Conservation (phyloP, 1,139 yeast species). For the Barnettozyma hawaiiensis region DNA sequence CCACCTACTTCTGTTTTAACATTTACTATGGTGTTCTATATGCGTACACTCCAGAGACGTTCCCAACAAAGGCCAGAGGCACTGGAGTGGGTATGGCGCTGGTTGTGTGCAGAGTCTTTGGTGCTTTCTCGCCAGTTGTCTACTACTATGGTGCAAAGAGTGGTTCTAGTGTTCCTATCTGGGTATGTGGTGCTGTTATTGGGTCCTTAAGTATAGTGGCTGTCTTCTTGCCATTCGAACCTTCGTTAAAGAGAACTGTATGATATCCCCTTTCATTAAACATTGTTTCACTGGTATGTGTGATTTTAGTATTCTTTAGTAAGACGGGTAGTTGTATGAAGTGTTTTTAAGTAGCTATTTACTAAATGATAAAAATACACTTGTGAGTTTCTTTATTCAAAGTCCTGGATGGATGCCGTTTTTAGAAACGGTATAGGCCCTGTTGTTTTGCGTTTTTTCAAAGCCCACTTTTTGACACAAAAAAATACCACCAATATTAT, state of each 20-base stretch:
- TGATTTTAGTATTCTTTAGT: too few relatives aligned
- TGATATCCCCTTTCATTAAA: too few relatives aligned
- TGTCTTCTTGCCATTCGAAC: slow-evolving; percentile 44
- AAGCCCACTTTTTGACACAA: too few relatives aligned
- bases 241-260: slow-evolving; percentile 29
- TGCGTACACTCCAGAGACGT: slow-evolving; percentile 50
- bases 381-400: too few relatives aligned
- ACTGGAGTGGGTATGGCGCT: slow-evolving; percentile 46
- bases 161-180: slow-evolving; percentile 44
- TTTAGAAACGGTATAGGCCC: too few relatives aligned
- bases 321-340: too few relatives aligned
- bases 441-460: too few relatives aligned
- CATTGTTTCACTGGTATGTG: too few relatives aligned
- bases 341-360: too few relatives aligned
- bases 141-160: slow-evolving; percentile 42
- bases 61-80: slow-evolving; percentile 47
- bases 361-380: too few relatives aligned
- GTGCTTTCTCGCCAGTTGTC: slow-evolving; percentile 44
- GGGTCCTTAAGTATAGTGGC: slow-evolving; percentile 41
- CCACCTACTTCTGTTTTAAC: slow-evolving; percentile 45
- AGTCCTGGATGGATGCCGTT: too few relatives aligned
- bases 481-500: too few relatives aligned
- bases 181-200: slow-evolving; percentile 54
- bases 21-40: slow-evolving; percentile 46
- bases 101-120: slow-evolving; percentile 38